Evolutionary conservation across 2,329 filamentous ascomycete genomes (phyloP).

Genomic region (Penicillium sp.): DNA sequence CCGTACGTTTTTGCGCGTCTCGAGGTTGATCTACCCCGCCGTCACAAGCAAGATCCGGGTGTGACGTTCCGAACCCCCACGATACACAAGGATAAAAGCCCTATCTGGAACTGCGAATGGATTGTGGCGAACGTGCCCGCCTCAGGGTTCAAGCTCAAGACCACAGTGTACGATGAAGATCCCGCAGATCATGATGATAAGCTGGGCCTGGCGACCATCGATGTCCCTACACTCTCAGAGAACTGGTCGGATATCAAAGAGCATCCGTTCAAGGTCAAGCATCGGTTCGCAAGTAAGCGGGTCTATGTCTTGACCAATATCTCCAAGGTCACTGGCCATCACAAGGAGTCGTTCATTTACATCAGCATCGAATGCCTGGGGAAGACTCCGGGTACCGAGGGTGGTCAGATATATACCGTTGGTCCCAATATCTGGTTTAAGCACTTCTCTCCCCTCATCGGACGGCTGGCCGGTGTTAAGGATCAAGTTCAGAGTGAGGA

Average conservation of each 20-base stretch:
- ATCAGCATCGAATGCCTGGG: conserved; percentile 80
- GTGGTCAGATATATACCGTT: conserved; percentile 75
- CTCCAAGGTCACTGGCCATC: conserved; percentile 61
- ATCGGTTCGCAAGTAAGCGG: conserved; percentile 78
- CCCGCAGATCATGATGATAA: conserved; percentile 82
- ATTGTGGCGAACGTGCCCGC: conserved; percentile 83
- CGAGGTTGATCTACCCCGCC: conserved; percentile 67
- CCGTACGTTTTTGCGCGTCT: conserved; percentile 81
- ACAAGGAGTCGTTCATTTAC: conserved; percentile 69
- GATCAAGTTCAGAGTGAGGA: conserved; percentile 62
- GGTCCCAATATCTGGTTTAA: conserved; percentile 77
- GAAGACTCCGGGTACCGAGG: conserved; percentile 65
- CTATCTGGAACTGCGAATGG: conserved; percentile 84
- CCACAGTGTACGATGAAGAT: conserved; percentile 88
- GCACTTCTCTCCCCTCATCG: conserved; percentile 88
- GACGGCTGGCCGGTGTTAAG: conserved; percentile 74
- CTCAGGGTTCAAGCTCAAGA: conserved; percentile 81
- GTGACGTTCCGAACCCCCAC: conserved; percentile 77
- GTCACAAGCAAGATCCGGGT: conserved; percentile 84
- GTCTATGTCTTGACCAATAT: conserved; percentile 76
- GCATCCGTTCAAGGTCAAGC: conserved; percentile 72
- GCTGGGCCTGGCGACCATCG: conserved; percentile 80
- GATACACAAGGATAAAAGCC: conserved; percentile 70
- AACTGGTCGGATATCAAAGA: conserved; percentile 70
- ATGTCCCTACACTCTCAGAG: conserved; percentile 62